A percentile compares a stretch with the other conserved stretches of the same genome.
Conservation (phyloP, 208 protist genomes). For the Kentomonas sorsogonicus region DNA sequence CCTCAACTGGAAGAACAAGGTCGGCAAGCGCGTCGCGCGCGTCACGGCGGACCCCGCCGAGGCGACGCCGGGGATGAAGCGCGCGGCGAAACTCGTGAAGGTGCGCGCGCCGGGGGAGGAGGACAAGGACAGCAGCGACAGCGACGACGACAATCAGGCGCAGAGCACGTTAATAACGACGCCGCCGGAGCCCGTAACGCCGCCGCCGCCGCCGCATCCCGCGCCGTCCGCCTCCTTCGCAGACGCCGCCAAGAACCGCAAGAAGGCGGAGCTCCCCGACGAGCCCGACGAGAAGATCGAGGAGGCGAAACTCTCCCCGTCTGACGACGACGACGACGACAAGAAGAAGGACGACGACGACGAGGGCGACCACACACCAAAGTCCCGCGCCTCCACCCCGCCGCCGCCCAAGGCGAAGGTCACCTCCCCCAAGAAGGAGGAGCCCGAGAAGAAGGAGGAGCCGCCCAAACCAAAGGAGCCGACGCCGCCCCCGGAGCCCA, state of each 20-base stretch:
- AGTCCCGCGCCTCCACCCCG: too few species aligned
- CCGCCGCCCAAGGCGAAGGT: too few species aligned
- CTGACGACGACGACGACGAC: too few species aligned
- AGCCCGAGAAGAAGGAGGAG: too few species aligned
- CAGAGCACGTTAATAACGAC: not conserved
- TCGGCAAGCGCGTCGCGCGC: slow-evolving; percentile 18
- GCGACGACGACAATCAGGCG: not conserved
- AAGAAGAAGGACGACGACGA: too few species aligned
- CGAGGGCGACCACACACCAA: too few species aligned
- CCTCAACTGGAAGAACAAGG: slow-evolving; percentile 24
- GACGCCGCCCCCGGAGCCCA: not conserved
- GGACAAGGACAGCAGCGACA: slow-evolving; percentile 1
- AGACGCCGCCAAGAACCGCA: not conserved
- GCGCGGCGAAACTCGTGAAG: not conserved
- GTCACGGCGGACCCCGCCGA: not conserved
- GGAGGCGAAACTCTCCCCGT: too few species aligned
- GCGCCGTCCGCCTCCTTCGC: not conserved
- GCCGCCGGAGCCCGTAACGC: not conserved
- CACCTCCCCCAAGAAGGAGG: too few species aligned
- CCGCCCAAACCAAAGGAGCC: not conserved
- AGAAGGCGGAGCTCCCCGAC: too few species aligned
- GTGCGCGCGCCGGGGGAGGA: not conserved
- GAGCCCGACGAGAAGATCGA: too few species aligned
- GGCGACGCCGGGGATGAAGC: not conserved
- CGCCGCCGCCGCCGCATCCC: too few species aligned